Base-by-base conservation (phyloP, 2,329 filamentous ascomycete species). In the Pestalotiopsis sp. region DNA sequence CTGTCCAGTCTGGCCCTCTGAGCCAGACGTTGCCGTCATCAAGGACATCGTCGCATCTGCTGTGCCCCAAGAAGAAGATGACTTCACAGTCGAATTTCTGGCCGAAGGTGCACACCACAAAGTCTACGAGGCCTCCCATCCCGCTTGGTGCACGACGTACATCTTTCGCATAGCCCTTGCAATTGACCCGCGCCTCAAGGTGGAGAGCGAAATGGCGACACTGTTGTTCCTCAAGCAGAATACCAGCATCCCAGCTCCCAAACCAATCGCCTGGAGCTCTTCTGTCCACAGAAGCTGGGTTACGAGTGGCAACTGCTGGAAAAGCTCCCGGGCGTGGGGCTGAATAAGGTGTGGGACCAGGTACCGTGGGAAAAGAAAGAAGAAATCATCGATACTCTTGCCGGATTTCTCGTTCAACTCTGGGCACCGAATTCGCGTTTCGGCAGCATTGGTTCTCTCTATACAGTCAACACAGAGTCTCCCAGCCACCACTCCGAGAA, bases 141-240 rank as follows among this genome's bases (percentile, higher is more conserved):
- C 7, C 4, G 20, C 57, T 6, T 60, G 23, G 57, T 27, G 7
- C 57, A 60, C 6, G 57, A 13, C 57, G 11, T 52, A 65, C 52
- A 17, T 65, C 45, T 65, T 65, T 14, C 63, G 63, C 63, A 27
- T 65, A n/a, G 63, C 63, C 20, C 4, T 65, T 65, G n/a, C 63
- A 14, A 12, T 65, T n/a, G 63, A 65, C 38, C 63, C 63, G 63
- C 63, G 27, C 20, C 45, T 65, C 41, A 65, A 65, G 25, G 20
- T 56, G 38, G 63, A 65, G 63, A 65, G 63, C 23, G 63, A 65
- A 65, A 65, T 65, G 45, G 63, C 63, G n/a, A 65, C 40, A 17
- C 38, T 65, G 17, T 11, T 6, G 20, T 27, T 60, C 20, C 23
- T 65, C 38, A 17, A 25, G 25, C 38, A 65, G 27, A 38, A 20